These are phyloP conservation scores for Ampelomyces quisqualis DNA, from an alignment of 2,329 filamentous ascomycete genomes.

Conservation along the genomic window DNA sequence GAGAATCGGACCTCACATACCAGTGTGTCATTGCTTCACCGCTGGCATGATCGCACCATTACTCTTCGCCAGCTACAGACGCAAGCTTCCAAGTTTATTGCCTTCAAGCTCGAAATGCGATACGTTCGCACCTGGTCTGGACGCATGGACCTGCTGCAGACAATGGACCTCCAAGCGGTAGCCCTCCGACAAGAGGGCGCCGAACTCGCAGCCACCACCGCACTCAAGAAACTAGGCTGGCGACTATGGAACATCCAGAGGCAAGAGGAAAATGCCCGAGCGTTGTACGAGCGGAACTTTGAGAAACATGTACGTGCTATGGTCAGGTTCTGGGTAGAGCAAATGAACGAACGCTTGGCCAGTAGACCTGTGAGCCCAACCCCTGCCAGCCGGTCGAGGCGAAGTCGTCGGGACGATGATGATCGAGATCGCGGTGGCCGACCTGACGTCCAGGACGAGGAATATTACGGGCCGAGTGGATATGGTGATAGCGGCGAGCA, in stretches of 20 bases:
- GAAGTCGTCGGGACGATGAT: conserved; percentile 10
- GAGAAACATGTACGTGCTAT: conserved; percentile 58
- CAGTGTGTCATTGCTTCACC: conserved; percentile 41
- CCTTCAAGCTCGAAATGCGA: conserved; percentile 31
- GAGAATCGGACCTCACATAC: conserved; percentile 22
- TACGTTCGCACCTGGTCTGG: conserved; percentile 34
- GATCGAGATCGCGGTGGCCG: conserved; percentile 1
- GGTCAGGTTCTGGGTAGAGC: conserved; percentile 57
- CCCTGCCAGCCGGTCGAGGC: conserved; percentile 19
- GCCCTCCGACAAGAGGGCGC: conserved; percentile 51
- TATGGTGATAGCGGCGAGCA: conserved; percentile 27
- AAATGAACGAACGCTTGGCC: conserved; percentile 38
- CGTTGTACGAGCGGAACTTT: conserved; percentile 55
- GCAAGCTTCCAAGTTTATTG: conserved; percentile 29
- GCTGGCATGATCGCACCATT: conserved; percentile 48
- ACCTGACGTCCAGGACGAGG: too few species aligned
- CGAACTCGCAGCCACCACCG: conserved; percentile 49
- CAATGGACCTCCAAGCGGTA: conserved; percentile 47
- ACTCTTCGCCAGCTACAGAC: conserved; percentile 17
- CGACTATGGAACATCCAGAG: conserved; percentile 57
- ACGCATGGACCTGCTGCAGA: conserved; percentile 25
- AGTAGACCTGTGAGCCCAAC: conserved; percentile 27
- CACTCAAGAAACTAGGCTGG: conserved; percentile 59
- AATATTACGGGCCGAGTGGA: too few species aligned
- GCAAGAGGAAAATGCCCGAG: conserved; percentile 54